These are phyloP conservation scores for Suillus paluster DNA, from an alignment of 768 basidiomycete species.

Conservation along the genomic window DNA sequence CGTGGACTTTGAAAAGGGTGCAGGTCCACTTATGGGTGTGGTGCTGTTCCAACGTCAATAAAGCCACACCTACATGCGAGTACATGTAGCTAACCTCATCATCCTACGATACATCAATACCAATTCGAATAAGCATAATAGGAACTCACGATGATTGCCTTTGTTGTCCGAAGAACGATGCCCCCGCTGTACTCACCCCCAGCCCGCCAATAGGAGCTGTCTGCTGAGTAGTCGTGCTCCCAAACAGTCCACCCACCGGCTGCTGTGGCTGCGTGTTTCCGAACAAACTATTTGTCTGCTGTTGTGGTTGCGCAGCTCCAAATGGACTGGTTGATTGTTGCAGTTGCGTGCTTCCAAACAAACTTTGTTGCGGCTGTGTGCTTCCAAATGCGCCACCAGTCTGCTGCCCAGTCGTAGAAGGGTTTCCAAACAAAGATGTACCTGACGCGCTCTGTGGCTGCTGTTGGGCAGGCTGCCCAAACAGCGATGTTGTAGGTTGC, in stretches of 20 bases:
- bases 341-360: conserved; percentile 26
- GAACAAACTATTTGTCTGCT: conserved; percentile 23
- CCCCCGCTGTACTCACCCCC: conserved; percentile 7
- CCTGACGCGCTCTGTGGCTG: conserved; percentile 25
- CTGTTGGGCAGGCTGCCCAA: conserved; percentile 39
- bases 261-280: conserved; percentile 22
- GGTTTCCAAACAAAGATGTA: conserved; percentile 7
- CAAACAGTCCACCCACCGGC: conserved; percentile 30
- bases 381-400: conserved; percentile 44
- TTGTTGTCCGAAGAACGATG: conserved; percentile 32
- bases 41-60: conserved; percentile 19
- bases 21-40: conserved; percentile 33
- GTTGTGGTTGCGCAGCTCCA: conserved; percentile 20
- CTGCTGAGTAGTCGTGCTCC: conserved; percentile 18
- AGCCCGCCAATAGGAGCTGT: conserved; percentile 10
- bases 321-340: conserved; percentile 25
- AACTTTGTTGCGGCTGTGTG: conserved; percentile 31
- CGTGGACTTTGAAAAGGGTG: conserved; percentile 51
- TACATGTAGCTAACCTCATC: conserved; percentile 30
- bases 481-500: conserved; percentile 36
- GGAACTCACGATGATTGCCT: conserved; percentile 36
- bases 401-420: conserved; percentile 32
- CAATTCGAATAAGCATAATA: neutral
- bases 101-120: conserved; percentile 14
- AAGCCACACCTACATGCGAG: neutral